Conservation (phyloP, 2,329 filamentous ascomycete species). For the Chrysosphaeria jannelii region DNA sequence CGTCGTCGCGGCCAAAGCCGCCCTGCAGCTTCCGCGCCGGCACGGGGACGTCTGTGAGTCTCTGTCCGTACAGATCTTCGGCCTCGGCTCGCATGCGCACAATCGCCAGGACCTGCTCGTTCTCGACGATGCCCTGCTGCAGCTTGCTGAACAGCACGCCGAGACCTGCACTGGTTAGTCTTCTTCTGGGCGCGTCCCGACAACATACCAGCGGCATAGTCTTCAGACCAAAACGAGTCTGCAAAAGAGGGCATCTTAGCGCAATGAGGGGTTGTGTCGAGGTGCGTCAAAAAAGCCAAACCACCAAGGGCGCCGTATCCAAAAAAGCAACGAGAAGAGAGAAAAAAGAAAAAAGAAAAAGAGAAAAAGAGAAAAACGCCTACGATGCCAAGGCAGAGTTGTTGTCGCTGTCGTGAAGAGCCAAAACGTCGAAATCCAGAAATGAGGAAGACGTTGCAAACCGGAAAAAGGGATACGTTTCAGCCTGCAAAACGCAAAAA, state of each 20-base stretch:
- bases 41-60: conserved; percentile 52
- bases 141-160: conserved; percentile 90
- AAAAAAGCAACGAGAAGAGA: no score
- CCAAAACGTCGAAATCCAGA: no score
- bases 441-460: no score
- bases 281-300: no score
- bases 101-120: conserved; percentile 75
- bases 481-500: no score
- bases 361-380: no score
- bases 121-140: conserved; percentile 83
- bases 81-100: conserved; percentile 86
- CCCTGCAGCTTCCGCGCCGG: conserved; percentile 54
- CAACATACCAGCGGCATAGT: conserved; percentile 67
- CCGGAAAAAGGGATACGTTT: no score
- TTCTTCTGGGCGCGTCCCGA: background rate
- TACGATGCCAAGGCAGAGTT: no score
- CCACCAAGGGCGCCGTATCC: no score
- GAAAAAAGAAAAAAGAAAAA: no score
- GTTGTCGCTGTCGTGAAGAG: no score
- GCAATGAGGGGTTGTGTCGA: no score
- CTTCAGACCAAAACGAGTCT: conserved; percentile 90
- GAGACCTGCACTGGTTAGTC: conserved; percentile 22
- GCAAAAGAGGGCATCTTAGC: conserved; percentile 59
- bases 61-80: conserved; percentile 64
- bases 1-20: conserved; percentile 76